phyloP scores from a whole-genome alignment of 768 basidiomycete genomes.

The Clavulina sp. region DNA sequence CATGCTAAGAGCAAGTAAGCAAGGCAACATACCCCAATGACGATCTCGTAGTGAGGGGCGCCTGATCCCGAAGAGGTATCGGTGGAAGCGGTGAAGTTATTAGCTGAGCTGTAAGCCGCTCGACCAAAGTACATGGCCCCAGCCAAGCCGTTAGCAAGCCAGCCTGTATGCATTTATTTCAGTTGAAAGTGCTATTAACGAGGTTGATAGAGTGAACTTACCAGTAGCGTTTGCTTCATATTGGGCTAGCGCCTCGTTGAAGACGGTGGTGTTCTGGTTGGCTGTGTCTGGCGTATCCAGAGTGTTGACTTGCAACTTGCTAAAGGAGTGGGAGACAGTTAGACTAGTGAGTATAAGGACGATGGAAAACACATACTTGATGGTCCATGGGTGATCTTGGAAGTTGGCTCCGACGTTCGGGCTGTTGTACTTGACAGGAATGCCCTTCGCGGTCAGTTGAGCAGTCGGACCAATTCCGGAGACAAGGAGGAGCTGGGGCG shows the following conservation, averaged over 20 bases:
- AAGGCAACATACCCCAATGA: not conserved
- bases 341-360: not conserved
- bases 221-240: not conserved
- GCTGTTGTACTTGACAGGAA: constrained; percentile 21
- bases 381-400: constrained; percentile 15
- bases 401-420: constrained; percentile 28
- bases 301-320: not conserved
- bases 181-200: too few species aligned
- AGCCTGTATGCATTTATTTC: too few species aligned
- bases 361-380: not conserved
- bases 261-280: not conserved
- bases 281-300: not conserved
- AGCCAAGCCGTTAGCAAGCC: not conserved
- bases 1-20: not conserved
- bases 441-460: constrained; percentile 17
- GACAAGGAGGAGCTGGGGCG: constrained; percentile 27
- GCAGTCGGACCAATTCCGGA: constrained; percentile 25
- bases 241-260: not conserved
- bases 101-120: not conserved
- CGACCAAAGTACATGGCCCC: not conserved
- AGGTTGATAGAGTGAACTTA: too few species aligned
- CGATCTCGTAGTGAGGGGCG: not conserved
- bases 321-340: too few species aligned
- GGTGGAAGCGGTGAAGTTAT: not conserved
- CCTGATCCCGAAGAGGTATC: not conserved